A percentile compares a stretch with the other conserved stretches of the same genome.
phyloP scores from a whole-genome alignment of 1,139 yeast genomes.

The Lodderomyces jiufengensis region DNA sequence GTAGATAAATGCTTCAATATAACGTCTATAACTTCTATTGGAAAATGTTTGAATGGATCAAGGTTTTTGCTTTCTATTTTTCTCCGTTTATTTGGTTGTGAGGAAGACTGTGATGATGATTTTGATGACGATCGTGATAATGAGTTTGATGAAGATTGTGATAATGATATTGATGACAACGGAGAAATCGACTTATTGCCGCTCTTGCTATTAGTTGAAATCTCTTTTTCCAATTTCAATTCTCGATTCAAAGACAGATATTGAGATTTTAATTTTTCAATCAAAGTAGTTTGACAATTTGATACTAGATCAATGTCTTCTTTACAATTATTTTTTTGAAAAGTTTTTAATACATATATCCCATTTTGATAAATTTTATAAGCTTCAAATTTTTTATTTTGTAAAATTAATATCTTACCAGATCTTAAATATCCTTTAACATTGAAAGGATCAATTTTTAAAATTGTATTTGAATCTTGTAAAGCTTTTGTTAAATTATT shows the following conservation, averaged over 20 bases:
- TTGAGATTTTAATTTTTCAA: constrained; percentile 22
- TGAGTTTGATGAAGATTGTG: neutral
- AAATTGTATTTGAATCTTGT: constrained; percentile 40
- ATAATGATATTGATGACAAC: too few relatives aligned
- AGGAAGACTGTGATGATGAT: neutral
- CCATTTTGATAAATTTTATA: constrained; percentile 42
- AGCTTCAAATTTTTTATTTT: constrained; percentile 38
- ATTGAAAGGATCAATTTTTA: constrained; percentile 49
- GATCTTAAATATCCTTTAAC: constrained; percentile 58
- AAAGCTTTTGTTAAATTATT: constrained; percentile 38
- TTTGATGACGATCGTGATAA: neutral
- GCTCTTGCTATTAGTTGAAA: constrained; percentile 6
- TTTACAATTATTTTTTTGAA: too few relatives aligned
- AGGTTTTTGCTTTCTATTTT: neutral
- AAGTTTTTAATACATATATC: constrained; percentile 17
- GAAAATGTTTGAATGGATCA: constrained; percentile 31
- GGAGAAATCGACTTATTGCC: too few relatives aligned
- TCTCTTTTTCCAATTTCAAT: constrained; percentile 18
- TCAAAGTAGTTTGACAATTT: too few relatives aligned
- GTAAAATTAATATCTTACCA: constrained; percentile 40
- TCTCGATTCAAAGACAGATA: constrained; percentile 22
- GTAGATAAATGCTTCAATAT: constrained; percentile 25
- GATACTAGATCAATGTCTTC: too few relatives aligned
- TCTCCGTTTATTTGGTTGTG: constrained; percentile 6
- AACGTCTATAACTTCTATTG: constrained; percentile 27